Evolutionary conservation across 1,284 basidiomycete species (phyloP).

Genomic region (Trichosporon sp.): DNA sequence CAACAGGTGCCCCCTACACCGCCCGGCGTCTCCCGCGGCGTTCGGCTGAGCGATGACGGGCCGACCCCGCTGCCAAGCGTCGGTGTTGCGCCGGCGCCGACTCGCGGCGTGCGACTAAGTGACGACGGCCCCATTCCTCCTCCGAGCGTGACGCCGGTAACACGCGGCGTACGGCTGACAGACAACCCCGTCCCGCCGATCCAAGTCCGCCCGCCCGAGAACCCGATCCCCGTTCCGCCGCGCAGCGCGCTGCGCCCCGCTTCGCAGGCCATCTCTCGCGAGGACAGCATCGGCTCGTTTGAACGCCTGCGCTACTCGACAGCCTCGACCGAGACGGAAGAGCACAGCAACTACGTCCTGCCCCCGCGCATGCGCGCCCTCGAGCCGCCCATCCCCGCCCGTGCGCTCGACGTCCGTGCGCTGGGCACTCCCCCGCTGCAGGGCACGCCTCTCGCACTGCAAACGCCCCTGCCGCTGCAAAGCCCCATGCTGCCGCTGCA

Average conservation of each 20-base stretch:
- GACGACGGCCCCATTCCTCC: neutral
- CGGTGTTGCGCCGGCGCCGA: neutral
- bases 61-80: neutral
- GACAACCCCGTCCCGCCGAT: neutral
- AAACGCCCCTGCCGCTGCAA: too few relatives aligned
- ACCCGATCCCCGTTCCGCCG: neutral
- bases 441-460: neutral
- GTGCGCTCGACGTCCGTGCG: neutral
- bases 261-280: neutral
- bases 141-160: neutral
- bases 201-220: neutral
- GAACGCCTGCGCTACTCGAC: neutral
- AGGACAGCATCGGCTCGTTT: neutral
- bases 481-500: too few relatives aligned
- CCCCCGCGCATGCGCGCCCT: neutral
- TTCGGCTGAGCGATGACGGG: neutral
- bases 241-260: neutral
- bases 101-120: neutral
- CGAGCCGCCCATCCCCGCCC: neutral
- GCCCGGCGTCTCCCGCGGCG: neutral
- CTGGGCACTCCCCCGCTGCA: too few relatives aligned
- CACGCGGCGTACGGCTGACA: neutral
- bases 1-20: neutral
- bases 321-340: neutral
- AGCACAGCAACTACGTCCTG: neutral